Evolutionary conservation across 2,329 filamentous ascomycete genomes (phyloP), one percentile per base, ranked within the genome.

Genomic region (Fusarium nanum): DNA sequence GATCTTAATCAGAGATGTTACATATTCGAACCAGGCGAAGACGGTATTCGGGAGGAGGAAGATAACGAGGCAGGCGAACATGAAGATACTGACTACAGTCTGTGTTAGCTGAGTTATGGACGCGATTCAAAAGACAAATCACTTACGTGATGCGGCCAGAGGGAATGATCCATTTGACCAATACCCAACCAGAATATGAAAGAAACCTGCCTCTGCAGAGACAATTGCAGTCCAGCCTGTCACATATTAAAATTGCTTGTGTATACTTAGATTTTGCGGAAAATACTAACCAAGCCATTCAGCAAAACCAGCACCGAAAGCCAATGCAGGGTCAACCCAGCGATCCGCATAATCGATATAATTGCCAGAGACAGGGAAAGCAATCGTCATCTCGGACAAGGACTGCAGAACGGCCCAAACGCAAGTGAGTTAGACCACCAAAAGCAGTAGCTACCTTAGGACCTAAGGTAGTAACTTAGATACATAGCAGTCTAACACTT

Each of bases 291-390:
- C 68, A 32, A 72, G 65, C 68, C 62, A 72, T 30, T 72, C 66
- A 23, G 68, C 68, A n/a, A 73, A 71, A 16, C 70, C 70, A 13
- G 70, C 70, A 6, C 68, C 58, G 27, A 72, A 72, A 2, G 68
- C 68, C 32, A 70, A 30, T 6, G 68, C 57, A 7, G 68, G 68
- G 18, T 68, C 66, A 14, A 72, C 63, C 63, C 65, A 70, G 9
- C 66, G 60, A 30, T 65, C 63, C 7, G 66, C 66, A 28, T 65
- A 73, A n/a, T 71, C 70, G 42, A 71, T 67, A 25, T 64, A 71
- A 37, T 69, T 72, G 0, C 68, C 68, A 11, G 65, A 72, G 11
- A 61, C 58, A 30, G 68, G 68, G 12, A 72, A 72, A 2, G 62
- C 60, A 40, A 71, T 69, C 1, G 70, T 71, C 68, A 71, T 72